Evolutionary conservation across 768 basidiomycete species (phyloP).

Genomic region (Phanerochaete sordida): DNA sequence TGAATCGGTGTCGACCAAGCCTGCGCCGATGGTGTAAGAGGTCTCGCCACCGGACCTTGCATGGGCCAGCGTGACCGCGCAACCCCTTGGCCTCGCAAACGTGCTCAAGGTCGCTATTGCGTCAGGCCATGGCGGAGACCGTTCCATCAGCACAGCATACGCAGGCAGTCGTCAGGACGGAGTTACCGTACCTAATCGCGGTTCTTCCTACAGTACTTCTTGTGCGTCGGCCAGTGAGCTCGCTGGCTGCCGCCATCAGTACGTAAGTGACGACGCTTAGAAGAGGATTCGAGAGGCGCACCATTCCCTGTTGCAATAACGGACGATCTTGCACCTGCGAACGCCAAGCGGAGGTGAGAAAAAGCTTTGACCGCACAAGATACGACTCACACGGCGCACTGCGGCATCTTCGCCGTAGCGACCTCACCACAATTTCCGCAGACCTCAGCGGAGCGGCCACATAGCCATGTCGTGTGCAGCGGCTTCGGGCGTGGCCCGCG

Average conservation of each 20-base stretch:
- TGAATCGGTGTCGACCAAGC: too few relatives aligned
- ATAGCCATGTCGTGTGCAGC: constrained; percentile 15
- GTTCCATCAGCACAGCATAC: too few relatives aligned
- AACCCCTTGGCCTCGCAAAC: too few relatives aligned
- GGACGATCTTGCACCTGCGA: constrained; percentile 19
- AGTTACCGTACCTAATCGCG: background rate
- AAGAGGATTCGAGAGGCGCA: constrained; percentile 5
- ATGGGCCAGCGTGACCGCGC: too few relatives aligned
- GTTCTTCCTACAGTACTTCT: background rate
- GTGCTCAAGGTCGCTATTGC: too few relatives aligned
- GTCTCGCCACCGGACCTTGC: too few relatives aligned
- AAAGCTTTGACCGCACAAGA: background rate
- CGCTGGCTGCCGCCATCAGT: background rate
- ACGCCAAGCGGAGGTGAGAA: background rate
- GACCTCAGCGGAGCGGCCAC: constrained; percentile 16
- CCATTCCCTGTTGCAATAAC: constrained; percentile 25
- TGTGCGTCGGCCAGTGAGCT: constrained; percentile 2
- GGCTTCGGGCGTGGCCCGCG: constrained; percentile 12
- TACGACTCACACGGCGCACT: constrained; percentile 9
- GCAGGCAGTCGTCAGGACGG: too few relatives aligned
- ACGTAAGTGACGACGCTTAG: background rate
- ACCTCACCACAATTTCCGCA: constrained; percentile 21
- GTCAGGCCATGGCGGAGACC: too few relatives aligned
- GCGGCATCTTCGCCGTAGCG: constrained; percentile 13
- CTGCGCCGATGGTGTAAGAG: too few relatives aligned